Conservation (phyloP, 306 rosid species). For the Dalbergia oliveri region DNA sequence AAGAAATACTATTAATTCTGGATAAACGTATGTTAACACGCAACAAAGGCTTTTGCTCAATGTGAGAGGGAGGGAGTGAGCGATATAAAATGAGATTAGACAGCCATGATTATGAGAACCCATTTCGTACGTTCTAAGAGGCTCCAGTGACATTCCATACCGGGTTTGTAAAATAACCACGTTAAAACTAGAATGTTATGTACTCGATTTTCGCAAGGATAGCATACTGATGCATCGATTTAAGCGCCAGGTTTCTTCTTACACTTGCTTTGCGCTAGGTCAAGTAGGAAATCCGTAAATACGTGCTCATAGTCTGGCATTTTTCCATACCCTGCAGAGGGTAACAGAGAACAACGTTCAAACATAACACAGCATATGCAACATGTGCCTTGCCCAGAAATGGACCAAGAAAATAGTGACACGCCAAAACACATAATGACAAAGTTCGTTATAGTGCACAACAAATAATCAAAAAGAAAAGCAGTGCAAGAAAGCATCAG, state of each 20-base stretch:
- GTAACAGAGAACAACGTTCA: background rate
- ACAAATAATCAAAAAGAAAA: background rate
- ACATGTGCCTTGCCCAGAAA: background rate
- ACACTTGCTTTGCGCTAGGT: slow-evolving; percentile 58
- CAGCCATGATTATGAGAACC: background rate
- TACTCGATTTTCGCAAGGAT: background rate
- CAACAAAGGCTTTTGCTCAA: slow-evolving; percentile 3
- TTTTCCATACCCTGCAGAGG: slow-evolving; percentile 58
- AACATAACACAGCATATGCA: background rate
- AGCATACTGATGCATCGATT: background rate
- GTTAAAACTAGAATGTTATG: slow-evolving; percentile 18
- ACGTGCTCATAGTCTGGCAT: slow-evolving; percentile 63
- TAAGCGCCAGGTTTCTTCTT: slow-evolving; percentile 50
- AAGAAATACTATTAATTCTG: background rate
- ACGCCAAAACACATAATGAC: background rate
- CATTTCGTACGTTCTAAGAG: slow-evolving; percentile 18
- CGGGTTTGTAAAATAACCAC: background rate
- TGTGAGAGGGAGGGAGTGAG: background rate
- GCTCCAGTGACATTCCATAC: slow-evolving; percentile 24
- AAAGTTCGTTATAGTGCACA: too few relatives aligned
- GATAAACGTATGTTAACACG: background rate
- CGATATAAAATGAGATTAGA: background rate
- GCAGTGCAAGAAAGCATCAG: background rate
- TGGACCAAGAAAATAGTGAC: background rate
- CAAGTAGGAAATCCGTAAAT: slow-evolving; percentile 63